Conservation (phyloP, 192 early-diverging fungal genomes). For the Linnemannia elongata region DNA sequence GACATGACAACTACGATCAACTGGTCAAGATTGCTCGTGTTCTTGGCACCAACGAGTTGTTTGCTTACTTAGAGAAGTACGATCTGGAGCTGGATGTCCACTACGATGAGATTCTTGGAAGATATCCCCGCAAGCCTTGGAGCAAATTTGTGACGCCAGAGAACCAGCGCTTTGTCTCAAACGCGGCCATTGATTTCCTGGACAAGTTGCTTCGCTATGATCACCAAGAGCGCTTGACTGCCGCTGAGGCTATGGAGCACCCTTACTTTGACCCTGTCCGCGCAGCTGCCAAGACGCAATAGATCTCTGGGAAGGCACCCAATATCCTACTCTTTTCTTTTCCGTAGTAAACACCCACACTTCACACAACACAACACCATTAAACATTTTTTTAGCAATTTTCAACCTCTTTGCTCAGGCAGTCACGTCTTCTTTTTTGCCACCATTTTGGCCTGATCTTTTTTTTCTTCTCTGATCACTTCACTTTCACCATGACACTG, state of each 20-base stretch:
- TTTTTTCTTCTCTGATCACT: background rate
- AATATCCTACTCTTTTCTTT: background rate
- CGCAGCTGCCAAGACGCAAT: constrained; percentile 58
- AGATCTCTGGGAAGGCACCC: constrained; percentile 17
- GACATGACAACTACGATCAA: constrained; percentile 98
- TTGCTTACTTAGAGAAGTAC: constrained; percentile 95
- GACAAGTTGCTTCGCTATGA: constrained; percentile 94
- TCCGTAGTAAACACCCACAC: background rate
- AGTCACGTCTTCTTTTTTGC: background rate
- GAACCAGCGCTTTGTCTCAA: constrained; percentile 88
- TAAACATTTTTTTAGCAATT: background rate
- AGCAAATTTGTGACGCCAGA: constrained; percentile 86
- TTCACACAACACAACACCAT: constrained; percentile 5
- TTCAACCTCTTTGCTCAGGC: background rate
- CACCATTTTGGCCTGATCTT: background rate
- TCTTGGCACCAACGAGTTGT: constrained; percentile 95
- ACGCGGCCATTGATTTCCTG: constrained; percentile 93
- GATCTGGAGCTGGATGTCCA: constrained; percentile 91
- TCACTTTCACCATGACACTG: background rate
- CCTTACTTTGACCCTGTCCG: constrained; percentile 81
- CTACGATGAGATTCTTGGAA: constrained; percentile 95
- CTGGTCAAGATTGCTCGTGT: constrained; percentile 99
- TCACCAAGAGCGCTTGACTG: constrained; percentile 88
- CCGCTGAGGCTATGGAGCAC: constrained; percentile 91
- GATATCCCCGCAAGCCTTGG: constrained; percentile 93